These are phyloP conservation scores for Babesia sp. DNA, from an alignment of 169 alveolate species.

Conservation along the genomic window DNA sequence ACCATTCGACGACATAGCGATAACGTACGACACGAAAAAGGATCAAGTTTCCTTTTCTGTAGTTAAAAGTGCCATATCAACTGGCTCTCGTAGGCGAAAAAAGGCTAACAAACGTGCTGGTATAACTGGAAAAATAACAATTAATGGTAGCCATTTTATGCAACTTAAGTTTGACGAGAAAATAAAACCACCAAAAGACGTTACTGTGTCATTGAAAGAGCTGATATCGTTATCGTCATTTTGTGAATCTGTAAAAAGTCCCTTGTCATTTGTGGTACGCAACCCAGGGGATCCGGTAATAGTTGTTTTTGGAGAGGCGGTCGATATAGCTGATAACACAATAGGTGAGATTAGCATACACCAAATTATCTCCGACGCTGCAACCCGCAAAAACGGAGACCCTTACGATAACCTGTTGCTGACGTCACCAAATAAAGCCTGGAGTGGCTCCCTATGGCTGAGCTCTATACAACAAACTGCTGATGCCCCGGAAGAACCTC, in stretches of 20 bases:
- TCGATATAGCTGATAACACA: slow-evolving; percentile 30
- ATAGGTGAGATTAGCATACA: slow-evolving; percentile 44
- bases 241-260: slow-evolving; percentile 58
- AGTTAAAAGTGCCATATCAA: slow-evolving; percentile 18
- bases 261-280: slow-evolving; percentile 46
- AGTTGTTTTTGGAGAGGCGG: slow-evolving; percentile 64
- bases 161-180: slow-evolving; percentile 35
- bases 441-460: slow-evolving; percentile 67
- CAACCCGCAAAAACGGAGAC: slow-evolving; percentile 1
- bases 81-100: slow-evolving; percentile 6
- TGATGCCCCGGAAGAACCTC: not conserved
- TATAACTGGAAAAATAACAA: slow-evolving; percentile 53
- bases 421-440: slow-evolving; percentile 6
- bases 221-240: slow-evolving; percentile 48
- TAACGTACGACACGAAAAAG: slow-evolving; percentile 24
- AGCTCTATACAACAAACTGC: slow-evolving; percentile 27
- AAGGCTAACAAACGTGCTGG: slow-evolving; percentile 20
- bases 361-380: slow-evolving; percentile 27
- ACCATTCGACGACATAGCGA: slow-evolving; percentile 54
- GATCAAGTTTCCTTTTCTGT: slow-evolving; percentile 33
- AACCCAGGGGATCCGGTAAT: slow-evolving; percentile 63
- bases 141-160: slow-evolving; percentile 44
- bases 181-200: slow-evolving; percentile 34
- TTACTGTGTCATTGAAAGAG: slow-evolving; percentile 50
- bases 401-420: slow-evolving; percentile 1